Evolutionary conservation across 352 stramenopile species (phyloP).

Genomic region (Phytophthora hibernalis): DNA sequence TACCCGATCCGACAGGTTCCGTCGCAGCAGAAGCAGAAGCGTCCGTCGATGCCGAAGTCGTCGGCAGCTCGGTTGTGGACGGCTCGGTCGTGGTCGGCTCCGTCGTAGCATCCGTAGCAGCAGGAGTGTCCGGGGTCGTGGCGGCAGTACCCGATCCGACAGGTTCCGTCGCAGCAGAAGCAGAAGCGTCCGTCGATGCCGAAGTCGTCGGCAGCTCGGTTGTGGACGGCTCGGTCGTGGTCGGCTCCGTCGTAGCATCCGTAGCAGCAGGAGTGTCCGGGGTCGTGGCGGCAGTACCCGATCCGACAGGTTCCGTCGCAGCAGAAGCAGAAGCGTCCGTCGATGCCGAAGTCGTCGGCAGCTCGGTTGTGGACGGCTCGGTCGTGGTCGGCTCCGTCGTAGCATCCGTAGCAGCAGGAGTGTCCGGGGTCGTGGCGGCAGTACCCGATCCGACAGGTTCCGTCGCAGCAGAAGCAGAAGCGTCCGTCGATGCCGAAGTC

Average conservation of each 20-base stretch:
- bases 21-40: background rate
- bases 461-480: background rate
- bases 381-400: background rate
- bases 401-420: background rate
- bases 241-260: conserved; percentile 9
- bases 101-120: background rate
- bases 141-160: background rate
- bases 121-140: background rate
- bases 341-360: background rate
- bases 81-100: background rate
- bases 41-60: background rate
- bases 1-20: background rate
- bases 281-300: background rate
- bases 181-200: background rate
- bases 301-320: background rate
- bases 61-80: background rate
- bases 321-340: background rate
- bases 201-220: background rate
- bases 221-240: background rate
- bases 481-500: background rate
- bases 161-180: background rate
- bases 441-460: background rate
- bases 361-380: background rate
- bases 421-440: background rate
- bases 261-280: conserved; percentile 1